These are phyloP conservation scores for Pseudogymnoascus verrucosus DNA, from an alignment of 2,329 filamentous ascomycete species.

Conservation along the genomic window DNA sequence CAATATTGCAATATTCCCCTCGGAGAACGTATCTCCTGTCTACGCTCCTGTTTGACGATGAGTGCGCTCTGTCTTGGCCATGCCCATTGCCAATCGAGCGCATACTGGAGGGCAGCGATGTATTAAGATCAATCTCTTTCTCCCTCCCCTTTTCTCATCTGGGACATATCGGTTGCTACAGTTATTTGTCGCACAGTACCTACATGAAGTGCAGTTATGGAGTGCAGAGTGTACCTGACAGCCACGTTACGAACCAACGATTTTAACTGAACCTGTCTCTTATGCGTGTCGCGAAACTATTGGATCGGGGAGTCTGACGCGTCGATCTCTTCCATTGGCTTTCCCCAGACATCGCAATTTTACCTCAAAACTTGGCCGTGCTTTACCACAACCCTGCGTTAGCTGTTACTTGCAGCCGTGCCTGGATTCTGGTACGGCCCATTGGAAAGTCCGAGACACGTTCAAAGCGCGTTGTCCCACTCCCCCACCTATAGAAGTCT, in stretches of 20 bases:
- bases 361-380: neutral
- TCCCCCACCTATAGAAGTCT: neutral
- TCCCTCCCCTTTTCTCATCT: neutral
- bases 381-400: slow-evolving; percentile 2
- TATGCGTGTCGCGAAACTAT: slow-evolving; percentile 5
- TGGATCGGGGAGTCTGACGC: neutral
- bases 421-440: neutral
- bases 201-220: no score
- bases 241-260: neutral
- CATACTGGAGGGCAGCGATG: neutral
- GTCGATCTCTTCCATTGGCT: slow-evolving; percentile 4
- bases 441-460: slow-evolving; percentile 1
- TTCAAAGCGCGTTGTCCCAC: neutral
- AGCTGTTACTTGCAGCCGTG: neutral
- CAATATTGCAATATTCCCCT: neutral
- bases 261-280: neutral
- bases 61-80: neutral
- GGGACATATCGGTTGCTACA: neutral
- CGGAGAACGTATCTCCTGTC: neutral
- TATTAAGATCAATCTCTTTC: neutral
- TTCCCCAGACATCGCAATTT: slow-evolving; percentile 1
- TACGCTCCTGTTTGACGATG: neutral
- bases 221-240: neutral
- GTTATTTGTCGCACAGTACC: neutral
- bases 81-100: neutral